Base-by-base conservation (phyloP, 2,329 filamentous ascomycete species). In the Colletotrichum melonis region DNA sequence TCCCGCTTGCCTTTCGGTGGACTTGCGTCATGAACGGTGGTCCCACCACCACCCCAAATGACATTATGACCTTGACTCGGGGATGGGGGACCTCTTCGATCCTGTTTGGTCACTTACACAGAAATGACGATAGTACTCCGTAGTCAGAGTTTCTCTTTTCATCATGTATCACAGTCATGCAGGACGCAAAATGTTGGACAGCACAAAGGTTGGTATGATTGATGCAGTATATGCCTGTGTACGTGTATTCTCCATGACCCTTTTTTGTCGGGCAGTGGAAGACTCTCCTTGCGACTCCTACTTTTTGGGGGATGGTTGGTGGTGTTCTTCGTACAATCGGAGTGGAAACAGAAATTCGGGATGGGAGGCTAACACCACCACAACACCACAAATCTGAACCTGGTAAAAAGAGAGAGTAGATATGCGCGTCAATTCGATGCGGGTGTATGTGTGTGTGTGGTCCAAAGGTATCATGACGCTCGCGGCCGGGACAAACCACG, bases 391-490 rank as follows among this genome's bases (percentile, higher is more conserved):
- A 70, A 32, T 65, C 55, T 58, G 57, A 59, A 49, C 4, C 38
- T 42, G 38, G 5, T 52, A 57, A 74, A 67, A 66, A 62, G 57
- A 65, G 64, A 72, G 58, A 74, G 72, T 59, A 72, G 42, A 67
- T 63, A 55, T 63, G 68, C 68, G 42, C 42, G 68, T 72, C 52
- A 67, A 74, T 74, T 74, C 67, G 70, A 73, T 60, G 68, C 62
- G 35, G 52, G 52, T 66, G 32, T 35, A 3, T 32, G 30, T 30
- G 30, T 32, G 30, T 35, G 32, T 35, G 38, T 63, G 68, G 72
- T 71, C 68, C 72, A 67, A 67, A 73, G 72, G 72, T 74, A 74
- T 74, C 72, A 72, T 74, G 68, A 74, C 63, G 62, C 72, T 72
- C 62, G 62, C 56, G 68, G 68, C 68, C 67, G 67, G 63, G 52